These are phyloP conservation scores for Tuctoria greenei DNA, from an alignment of 176 grass and related monocot species.

Conservation along the genomic window DNA sequence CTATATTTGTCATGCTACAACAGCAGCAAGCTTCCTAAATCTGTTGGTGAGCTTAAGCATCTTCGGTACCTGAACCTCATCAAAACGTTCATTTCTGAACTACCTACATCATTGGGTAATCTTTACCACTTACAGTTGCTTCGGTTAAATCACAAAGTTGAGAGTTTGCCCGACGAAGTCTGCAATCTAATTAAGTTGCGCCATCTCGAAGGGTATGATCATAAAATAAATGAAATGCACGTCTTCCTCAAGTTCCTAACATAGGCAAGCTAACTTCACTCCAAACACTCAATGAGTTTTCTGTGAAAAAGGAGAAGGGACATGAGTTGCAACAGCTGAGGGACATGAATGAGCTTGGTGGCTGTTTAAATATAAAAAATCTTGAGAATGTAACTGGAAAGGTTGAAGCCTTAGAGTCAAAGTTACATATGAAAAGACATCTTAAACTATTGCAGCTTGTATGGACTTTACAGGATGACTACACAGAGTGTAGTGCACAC, in stretches of 20 bases:
- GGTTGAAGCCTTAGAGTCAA: slow-evolving; percentile 4
- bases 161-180: background rate
- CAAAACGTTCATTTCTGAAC: background rate
- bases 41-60: slow-evolving; percentile 21
- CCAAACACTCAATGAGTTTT: background rate
- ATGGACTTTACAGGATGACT: background rate
- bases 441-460: background rate
- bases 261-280: slow-evolving; percentile 26
- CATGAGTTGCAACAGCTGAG: slow-evolving; percentile 2
- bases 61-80: slow-evolving; percentile 23
- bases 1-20: slow-evolving; percentile 17
- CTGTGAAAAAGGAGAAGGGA: background rate
- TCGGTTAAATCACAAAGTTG: background rate
- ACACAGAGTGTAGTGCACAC: background rate
- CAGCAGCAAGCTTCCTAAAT: background rate
- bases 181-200: slow-evolving; percentile 9
- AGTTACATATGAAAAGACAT: background rate
- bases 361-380: background rate
- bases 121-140: slow-evolving; percentile 31
- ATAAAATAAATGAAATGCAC: background rate
- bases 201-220: background rate
- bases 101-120: background rate
- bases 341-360: slow-evolving; percentile 3
- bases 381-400: slow-evolving; percentile 6
- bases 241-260: background rate